Percentiles rank a stretch among this genome's conserved stretches.
Conservation (phyloP, 2,329 filamentous ascomycete species). For the Pyrenochaeta sp. region DNA sequence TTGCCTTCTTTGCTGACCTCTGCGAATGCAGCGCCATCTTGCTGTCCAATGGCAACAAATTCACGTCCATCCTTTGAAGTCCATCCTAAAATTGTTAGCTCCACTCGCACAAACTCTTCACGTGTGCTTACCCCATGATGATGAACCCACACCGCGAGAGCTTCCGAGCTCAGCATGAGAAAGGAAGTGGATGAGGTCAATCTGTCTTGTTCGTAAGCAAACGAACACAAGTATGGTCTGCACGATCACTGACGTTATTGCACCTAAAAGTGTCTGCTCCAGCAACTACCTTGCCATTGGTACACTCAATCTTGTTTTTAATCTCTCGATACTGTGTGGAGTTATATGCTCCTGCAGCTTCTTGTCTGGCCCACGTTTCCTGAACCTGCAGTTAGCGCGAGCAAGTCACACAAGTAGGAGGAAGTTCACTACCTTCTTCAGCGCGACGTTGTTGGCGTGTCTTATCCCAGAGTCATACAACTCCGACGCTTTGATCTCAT, state of each 20-base stretch:
- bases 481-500: conserved; percentile 43
- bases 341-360: conserved; percentile 42
- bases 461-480: conserved; percentile 52
- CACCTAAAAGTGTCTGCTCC: conserved; percentile 50
- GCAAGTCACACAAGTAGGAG: not conserved
- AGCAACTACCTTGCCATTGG: conserved; percentile 48
- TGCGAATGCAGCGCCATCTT: conserved; percentile 63
- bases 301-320: conserved; percentile 43
- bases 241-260: conserved; percentile 15
- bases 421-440: conserved; percentile 38
- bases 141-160: conserved; percentile 52
- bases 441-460: conserved; percentile 47
- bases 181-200: conserved; percentile 66
- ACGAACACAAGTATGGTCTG: too few relatives aligned
- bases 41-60: conserved; percentile 64
- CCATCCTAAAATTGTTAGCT: conserved; percentile 51
- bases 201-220: conserved; percentile 32
- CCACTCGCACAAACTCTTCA: not conserved
- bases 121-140: conserved; percentile 55
- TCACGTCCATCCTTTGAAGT: conserved; percentile 62
- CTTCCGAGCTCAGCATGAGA: conserved; percentile 64
- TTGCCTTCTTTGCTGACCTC: conserved; percentile 62
- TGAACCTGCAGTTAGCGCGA: conserved; percentile 32
- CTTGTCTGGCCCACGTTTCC: conserved; percentile 48
- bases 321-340: conserved; percentile 48